Evolutionary conservation across 75 land plant species (phyloP).

Genomic region (Pinus tabuliformis): DNA sequence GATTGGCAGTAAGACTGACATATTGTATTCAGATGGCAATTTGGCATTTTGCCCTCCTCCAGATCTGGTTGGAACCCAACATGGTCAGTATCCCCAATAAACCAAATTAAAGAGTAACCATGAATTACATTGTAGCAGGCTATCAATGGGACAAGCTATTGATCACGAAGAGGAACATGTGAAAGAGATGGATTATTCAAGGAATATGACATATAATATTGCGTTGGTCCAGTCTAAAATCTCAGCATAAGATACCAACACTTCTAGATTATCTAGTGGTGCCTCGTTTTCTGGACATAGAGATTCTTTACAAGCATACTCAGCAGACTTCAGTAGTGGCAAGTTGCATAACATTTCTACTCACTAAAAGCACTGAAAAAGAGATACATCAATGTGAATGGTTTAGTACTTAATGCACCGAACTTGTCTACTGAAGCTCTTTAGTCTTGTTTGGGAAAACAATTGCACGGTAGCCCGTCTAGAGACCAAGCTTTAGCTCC

Average conservation of each 20-base stretch:
- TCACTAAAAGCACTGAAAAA: background rate
- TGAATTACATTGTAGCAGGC: background rate
- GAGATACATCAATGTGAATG: background rate
- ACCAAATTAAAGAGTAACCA: background rate
- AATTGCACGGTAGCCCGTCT: background rate
- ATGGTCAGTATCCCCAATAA: background rate
- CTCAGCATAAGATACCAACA: no score
- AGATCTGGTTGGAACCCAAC: background rate
- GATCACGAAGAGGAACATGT: background rate
- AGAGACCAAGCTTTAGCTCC: background rate
- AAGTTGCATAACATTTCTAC: background rate
- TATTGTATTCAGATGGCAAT: background rate
- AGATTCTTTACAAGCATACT: background rate
- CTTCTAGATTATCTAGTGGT: background rate
- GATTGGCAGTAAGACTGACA: background rate
- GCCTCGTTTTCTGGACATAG: background rate
- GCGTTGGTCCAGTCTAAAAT: background rate
- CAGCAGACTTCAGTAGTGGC: background rate
- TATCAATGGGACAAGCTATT: background rate
- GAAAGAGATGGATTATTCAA: background rate
- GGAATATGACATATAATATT: background rate
- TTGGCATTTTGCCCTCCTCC: background rate
- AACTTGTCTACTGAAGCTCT: background rate
- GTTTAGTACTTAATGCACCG: background rate
- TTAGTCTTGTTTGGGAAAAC: background rate